A percentile compares a stretch with the other conserved stretches of the same genome.
phyloP scores from a whole-genome alignment of 2,329 filamentous ascomycete genomes.

The Colletotrichum acutatum region DNA sequence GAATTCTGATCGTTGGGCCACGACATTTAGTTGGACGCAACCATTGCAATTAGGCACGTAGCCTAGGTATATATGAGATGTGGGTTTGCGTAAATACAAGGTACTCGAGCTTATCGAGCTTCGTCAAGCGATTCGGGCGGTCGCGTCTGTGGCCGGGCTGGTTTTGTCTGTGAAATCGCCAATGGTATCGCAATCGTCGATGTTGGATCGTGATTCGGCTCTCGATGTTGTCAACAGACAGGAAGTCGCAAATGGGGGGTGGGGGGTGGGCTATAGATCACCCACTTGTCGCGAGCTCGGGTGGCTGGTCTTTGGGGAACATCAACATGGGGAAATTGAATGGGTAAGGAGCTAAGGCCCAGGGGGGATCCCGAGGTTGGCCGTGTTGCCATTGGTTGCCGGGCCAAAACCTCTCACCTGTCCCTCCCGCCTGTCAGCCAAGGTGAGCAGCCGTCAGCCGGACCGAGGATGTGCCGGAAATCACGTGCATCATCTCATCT shows the following conservation, averaged over 20 bases:
- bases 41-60: constrained; percentile 33
- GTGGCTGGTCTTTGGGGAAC: constrained; percentile 35
- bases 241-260: constrained; percentile 4
- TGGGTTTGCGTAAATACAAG: not conserved
- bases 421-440: not conserved
- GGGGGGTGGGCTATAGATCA: constrained; percentile 22
- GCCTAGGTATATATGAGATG: constrained; percentile 11
- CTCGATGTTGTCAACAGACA: constrained; percentile 1
- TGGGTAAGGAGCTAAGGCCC: constrained; percentile 25
- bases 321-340: constrained; percentile 29
- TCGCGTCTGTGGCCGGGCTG: not conserved
- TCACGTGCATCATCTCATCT: constrained; percentile 26
- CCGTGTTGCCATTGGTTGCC: constrained; percentile 37
- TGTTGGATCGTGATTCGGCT: not conserved
- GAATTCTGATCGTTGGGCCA: constrained; percentile 71
- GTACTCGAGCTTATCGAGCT: constrained; percentile 5
- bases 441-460: not conserved
- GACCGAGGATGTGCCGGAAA: constrained; percentile 12
- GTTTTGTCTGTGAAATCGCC: not conserved
- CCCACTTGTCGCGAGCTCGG: constrained; percentile 31
- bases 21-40: constrained; percentile 60
- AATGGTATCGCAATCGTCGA: not conserved
- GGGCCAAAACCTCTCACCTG: constrained; percentile 17
- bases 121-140: not conserved
- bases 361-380: constrained; percentile 36